Conservation (phyloP, 2,329 filamentous ascomycete genomes). For the Fusarium nodosum region DNA sequence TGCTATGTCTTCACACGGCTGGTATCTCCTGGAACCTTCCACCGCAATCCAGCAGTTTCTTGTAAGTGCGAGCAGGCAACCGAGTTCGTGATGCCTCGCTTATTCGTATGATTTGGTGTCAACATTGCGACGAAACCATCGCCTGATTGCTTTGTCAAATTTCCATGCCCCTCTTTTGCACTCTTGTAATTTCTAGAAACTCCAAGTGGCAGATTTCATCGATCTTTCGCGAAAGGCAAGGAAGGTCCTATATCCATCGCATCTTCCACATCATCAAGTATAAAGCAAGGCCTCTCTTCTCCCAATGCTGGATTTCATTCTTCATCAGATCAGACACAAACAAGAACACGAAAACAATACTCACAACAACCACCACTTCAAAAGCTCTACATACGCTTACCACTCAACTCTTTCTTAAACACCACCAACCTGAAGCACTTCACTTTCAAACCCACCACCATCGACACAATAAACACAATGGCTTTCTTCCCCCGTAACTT, state of each 20-base stretch:
- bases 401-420: conserved; percentile 43
- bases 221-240: conserved; percentile 38
- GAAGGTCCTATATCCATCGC: conserved; percentile 33
- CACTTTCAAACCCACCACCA: conserved; percentile 42
- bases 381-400: conserved; percentile 44
- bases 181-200: conserved; percentile 48
- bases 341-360: conserved; percentile 42
- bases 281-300: conserved; percentile 49
- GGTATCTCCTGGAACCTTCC: conserved; percentile 41
- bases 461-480: conserved; percentile 62
- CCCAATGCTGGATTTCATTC: conserved; percentile 28
- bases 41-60: conserved; percentile 41
- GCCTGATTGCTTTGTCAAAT: conserved; percentile 24
- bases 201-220: conserved; percentile 31
- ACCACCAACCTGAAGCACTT: conserved; percentile 49
- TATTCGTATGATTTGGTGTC: conserved; percentile 37
- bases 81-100: not conserved
- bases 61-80: conserved; percentile 26
- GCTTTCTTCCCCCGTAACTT: conserved; percentile 70
- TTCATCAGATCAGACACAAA: conserved; percentile 50
- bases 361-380: conserved; percentile 9
- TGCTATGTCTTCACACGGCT: not conserved
- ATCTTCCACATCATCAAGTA: conserved; percentile 41
- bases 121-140: conserved; percentile 15
- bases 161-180: conserved; percentile 19